Conservation (phyloP, 495 filamentous ascomycete species). For the Penicillium antarcticum region DNA sequence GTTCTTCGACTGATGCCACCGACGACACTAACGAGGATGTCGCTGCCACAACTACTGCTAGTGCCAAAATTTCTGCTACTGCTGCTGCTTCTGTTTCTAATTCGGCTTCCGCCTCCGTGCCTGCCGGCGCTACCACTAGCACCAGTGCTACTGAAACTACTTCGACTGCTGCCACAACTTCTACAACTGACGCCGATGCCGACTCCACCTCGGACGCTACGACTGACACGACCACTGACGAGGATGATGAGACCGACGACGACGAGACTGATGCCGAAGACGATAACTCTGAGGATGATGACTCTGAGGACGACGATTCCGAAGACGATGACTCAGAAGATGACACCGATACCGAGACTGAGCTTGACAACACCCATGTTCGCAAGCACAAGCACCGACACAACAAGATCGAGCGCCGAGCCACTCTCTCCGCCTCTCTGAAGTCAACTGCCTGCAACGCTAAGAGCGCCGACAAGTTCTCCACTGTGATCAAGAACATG, state of each 20-base stretch:
- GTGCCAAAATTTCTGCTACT: no score
- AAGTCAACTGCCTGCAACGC: constrained; percentile 5
- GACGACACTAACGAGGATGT: neutral
- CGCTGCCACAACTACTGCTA: neutral
- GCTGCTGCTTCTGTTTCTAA: neutral
- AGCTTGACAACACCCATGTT: neutral
- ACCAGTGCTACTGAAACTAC: neutral
- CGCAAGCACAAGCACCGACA: neutral
- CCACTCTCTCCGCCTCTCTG: neutral
- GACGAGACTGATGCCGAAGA: neutral
- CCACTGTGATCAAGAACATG: constrained; percentile 9
- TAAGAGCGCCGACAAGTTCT: constrained; percentile 3
- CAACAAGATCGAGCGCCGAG: neutral
- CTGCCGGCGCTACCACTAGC: neutral
- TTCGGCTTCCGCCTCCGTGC: no score
- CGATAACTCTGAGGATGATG: neutral
- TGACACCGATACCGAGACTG: neutral
- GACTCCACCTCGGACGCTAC: neutral
- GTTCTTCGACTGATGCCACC: neutral
- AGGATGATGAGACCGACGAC: neutral
- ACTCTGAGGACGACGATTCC: neutral
- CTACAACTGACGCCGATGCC: neutral
- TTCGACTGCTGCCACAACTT: neutral
- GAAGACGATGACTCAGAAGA: neutral
- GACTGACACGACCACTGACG: neutral